Base-by-base conservation (phyloP, 2,329 filamentous ascomycete genomes). In the Fusarium dlaminii region DNA sequence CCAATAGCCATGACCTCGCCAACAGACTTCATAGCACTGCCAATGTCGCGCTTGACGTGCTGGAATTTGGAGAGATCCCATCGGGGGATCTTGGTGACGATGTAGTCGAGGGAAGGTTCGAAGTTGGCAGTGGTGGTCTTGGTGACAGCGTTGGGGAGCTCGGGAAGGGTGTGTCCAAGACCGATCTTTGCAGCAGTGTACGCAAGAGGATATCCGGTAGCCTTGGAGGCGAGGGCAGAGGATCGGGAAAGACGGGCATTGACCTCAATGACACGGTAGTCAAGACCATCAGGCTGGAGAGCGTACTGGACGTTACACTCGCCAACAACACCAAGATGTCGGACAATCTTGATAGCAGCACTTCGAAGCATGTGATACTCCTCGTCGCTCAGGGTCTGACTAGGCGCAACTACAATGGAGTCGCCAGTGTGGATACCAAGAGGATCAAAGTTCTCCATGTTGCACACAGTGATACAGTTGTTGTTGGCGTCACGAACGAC, bases 11-110 rank as follows among this genome's bases (percentile, higher is more conserved):
- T 99, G 69, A 99, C 96, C 85, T 99, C 96, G 82, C 96, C 96
- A 66, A 99, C 95, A 30, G 95, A 98, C 87, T 98, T 99, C 96
- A 99, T 99, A 71, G 96, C 93, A 81, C 94, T 97, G 77, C 96
- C 96, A 81, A 99, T 98, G 81, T 97, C 94, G 70, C 96, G 93
- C 88, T 98, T 97, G 75, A 99, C 96, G 80, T 98, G 96, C 86
- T 98, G 96, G 89, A 99, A 99, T 87, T 99, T 99, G 87, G 94
- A 91, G 81, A 99, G 85, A 88, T 99, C 96, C 96, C 96, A 99
- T 80, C 96, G 92, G 78, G 96, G 96, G 78, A 99, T 98, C 88
- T 99, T 99, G 78, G 95, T 98, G 75, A 99, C 96, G 75, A 99
- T 94, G 83, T 99, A 99, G 81, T 99, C 96, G 74, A 99, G 87